A percentile compares a stretch with the other conserved stretches of the same genome.
Evolutionary conservation across 495 filamentous ascomycete species (phyloP).

Genomic region (Daldinia caldariorum): DNA sequence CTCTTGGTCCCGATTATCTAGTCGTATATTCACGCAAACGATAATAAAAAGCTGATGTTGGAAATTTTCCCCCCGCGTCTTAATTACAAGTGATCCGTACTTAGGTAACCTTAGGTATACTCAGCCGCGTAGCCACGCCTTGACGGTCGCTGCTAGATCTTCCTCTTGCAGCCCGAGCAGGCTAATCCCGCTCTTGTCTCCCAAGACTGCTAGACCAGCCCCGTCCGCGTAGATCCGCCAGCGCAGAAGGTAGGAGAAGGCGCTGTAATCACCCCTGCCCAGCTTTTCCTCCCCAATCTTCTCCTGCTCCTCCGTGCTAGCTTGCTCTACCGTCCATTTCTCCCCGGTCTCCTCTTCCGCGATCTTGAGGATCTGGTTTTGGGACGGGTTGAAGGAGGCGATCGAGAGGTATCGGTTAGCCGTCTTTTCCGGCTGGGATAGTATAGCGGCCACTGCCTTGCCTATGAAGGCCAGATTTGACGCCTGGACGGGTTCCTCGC

Average conservation of each 20-base stretch:
- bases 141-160: slow-evolving; percentile 40
- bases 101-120: no score
- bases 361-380: slow-evolving; percentile 62
- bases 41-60: background rate
- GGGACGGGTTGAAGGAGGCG: slow-evolving; percentile 61
- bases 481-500: slow-evolving; percentile 58
- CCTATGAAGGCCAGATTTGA: slow-evolving; percentile 61
- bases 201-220: slow-evolving; percentile 52
- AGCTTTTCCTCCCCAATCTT: slow-evolving; percentile 58
- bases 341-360: slow-evolving; percentile 60
- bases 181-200: slow-evolving; percentile 35
- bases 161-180: slow-evolving; percentile 45
- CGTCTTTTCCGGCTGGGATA: slow-evolving; percentile 63
- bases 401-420: slow-evolving; percentile 63
- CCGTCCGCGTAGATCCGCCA: slow-evolving; percentile 56
- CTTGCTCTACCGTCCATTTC: slow-evolving; percentile 52
- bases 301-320: slow-evolving; percentile 55
- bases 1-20: background rate
- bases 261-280: slow-evolving; percentile 51
- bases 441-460: slow-evolving; percentile 57
- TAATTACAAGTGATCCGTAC: background rate
- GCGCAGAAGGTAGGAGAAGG: slow-evolving; percentile 55
- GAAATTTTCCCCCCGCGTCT: background rate
- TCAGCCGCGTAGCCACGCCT: slow-evolving; percentile 36
- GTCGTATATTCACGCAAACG: slow-evolving; percentile 30